Percentiles rank a stretch among this genome's conserved stretches.
These are phyloP conservation scores for Ogataea philodendri DNA, from an alignment of 805 yeast species.

Conservation along the genomic window DNA sequence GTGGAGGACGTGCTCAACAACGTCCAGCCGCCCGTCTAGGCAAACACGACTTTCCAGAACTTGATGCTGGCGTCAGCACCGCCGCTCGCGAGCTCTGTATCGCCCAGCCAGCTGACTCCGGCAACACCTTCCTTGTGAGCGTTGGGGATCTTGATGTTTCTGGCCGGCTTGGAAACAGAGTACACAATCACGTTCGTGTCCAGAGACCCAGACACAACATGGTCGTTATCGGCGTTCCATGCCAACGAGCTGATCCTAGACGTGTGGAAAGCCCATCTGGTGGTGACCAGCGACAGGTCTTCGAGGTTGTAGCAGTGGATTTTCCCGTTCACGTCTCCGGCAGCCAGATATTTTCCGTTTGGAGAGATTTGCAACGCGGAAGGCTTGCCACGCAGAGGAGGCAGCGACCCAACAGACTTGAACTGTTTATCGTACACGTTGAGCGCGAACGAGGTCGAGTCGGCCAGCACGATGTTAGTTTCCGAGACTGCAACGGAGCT, in stretches of 20 bases:
- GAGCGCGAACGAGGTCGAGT: slow-evolving; percentile 39
- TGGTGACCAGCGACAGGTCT: slow-evolving; percentile 60
- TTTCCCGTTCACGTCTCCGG: slow-evolving; percentile 86
- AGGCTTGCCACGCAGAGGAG: slow-evolving; percentile 58
- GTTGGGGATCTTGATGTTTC: slow-evolving; percentile 67
- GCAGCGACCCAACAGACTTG: slow-evolving; percentile 22
- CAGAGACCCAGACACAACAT: slow-evolving; percentile 73
- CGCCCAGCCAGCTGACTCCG: slow-evolving; percentile 63
- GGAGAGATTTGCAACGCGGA: slow-evolving; percentile 69
- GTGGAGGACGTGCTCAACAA: slow-evolving; percentile 50
- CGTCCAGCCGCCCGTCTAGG: slow-evolving; percentile 51
- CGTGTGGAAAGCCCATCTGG: slow-evolving; percentile 96
- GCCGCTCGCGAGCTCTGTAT: slow-evolving; percentile 54
- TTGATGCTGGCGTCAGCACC: slow-evolving; percentile 85
- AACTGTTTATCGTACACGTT: slow-evolving; percentile 37
- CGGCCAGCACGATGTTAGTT: slow-evolving; percentile 49
- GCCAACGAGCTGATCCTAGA: slow-evolving; percentile 72
- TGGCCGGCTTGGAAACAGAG: slow-evolving; percentile 74
- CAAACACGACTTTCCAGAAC: slow-evolving; percentile 53
- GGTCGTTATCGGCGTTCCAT: slow-evolving; percentile 77
- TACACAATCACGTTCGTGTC: slow-evolving; percentile 82
- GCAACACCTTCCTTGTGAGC: slow-evolving; percentile 90
- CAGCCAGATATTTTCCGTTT: slow-evolving; percentile 65
- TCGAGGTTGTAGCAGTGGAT: slow-evolving; percentile 64
- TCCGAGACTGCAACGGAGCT: slow-evolving; percentile 47